Evolutionary conservation across 306 rosid species (phyloP).

Genomic region (Psophocarpus tetragonolobus): DNA sequence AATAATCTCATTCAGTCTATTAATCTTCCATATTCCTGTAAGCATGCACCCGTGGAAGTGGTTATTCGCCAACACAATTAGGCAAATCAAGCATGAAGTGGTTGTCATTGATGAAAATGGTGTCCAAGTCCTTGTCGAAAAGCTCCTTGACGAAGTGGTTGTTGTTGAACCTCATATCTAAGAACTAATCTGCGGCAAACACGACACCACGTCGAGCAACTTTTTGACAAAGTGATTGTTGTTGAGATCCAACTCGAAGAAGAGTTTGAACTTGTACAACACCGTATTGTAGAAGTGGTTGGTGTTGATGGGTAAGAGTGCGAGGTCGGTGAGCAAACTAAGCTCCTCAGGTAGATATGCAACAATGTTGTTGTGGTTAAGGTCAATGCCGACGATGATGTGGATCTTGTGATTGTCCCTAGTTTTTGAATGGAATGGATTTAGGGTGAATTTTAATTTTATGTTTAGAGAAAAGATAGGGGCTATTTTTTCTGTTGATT

Average conservation of each 20-base stretch:
- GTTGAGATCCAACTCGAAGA: slow-evolving; percentile 25
- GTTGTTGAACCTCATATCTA: slow-evolving; percentile 26
- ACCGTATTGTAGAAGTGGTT: slow-evolving; percentile 89
- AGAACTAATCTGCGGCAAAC: too few species aligned
- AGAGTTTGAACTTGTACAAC: slow-evolving; percentile 49
- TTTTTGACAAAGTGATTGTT: too few species aligned
- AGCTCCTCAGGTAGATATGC: slow-evolving; percentile 93
- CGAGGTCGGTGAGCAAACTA: slow-evolving; percentile 69
- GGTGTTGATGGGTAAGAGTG: slow-evolving; percentile 75
- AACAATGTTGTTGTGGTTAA: slow-evolving; percentile 93
- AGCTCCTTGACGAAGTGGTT: slow-evolving; percentile 80
- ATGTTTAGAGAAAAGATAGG: too few species aligned
- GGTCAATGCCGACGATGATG: slow-evolving; percentile 92
- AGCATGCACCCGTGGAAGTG: slow-evolving; percentile 84
- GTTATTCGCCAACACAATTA: slow-evolving; percentile 80
- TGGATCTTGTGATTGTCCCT: slow-evolving; percentile 60
- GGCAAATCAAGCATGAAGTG: slow-evolving; percentile 71
- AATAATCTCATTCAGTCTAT: slow-evolving; percentile 73
- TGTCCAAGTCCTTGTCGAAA: slow-evolving; percentile 83
- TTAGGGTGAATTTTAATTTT: too few species aligned
- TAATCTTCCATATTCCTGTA: slow-evolving; percentile 82
- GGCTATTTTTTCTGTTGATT: too few species aligned
- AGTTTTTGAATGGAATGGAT: too few species aligned
- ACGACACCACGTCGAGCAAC: too few species aligned
- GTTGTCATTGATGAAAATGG: slow-evolving; percentile 82